Evolutionary conservation across 2,329 filamentous ascomycete species (phyloP).

Genomic region (Daldinia sp.): DNA sequence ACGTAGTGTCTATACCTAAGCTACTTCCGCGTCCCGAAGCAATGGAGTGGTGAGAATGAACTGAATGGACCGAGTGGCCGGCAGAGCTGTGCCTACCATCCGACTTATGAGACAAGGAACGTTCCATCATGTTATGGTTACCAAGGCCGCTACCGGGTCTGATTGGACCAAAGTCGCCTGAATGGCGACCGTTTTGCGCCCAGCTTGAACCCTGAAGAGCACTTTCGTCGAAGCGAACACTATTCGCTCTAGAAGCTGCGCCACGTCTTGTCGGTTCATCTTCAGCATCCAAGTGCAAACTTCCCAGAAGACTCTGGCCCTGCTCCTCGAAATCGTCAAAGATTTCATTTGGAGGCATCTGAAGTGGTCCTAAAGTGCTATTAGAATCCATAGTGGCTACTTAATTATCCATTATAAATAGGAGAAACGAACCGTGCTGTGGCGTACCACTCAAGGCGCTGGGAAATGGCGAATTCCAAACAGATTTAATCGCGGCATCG

Average conservation of each 20-base stretch:
- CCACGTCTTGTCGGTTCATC: conserved; percentile 88
- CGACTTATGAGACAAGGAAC: conserved; percentile 93
- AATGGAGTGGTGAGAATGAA: conserved; percentile 75
- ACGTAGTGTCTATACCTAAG: conserved; percentile 82
- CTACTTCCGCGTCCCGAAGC: conserved; percentile 87
- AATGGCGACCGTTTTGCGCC: conserved; percentile 84
- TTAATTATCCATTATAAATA: conserved; percentile 14
- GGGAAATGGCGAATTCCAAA: conserved; percentile 96
- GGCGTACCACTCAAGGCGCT: conserved; percentile 83
- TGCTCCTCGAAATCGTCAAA: conserved; percentile 94
- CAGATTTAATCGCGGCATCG: conserved; percentile 79
- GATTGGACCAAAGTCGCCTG: conserved; percentile 82
- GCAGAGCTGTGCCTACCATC: conserved; percentile 94
- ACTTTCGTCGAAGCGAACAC: conserved; percentile 96
- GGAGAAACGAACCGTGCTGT: conserved; percentile 78
- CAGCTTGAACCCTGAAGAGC: conserved; percentile 89
- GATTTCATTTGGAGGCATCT: conserved; percentile 82
- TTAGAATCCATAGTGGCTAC: conserved; percentile 38
- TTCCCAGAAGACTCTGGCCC: conserved; percentile 81
- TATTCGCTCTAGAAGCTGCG: conserved; percentile 92
- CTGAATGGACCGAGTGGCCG: conserved; percentile 79
- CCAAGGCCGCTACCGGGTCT: conserved; percentile 85
- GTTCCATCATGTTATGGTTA: conserved; percentile 85
- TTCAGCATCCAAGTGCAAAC: conserved; percentile 86
- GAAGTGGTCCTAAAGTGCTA: conserved; percentile 74